These are phyloP conservation scores for Cairneyella variabilis DNA, from an alignment of 495 filamentous ascomycete species.

Conservation along the genomic window DNA sequence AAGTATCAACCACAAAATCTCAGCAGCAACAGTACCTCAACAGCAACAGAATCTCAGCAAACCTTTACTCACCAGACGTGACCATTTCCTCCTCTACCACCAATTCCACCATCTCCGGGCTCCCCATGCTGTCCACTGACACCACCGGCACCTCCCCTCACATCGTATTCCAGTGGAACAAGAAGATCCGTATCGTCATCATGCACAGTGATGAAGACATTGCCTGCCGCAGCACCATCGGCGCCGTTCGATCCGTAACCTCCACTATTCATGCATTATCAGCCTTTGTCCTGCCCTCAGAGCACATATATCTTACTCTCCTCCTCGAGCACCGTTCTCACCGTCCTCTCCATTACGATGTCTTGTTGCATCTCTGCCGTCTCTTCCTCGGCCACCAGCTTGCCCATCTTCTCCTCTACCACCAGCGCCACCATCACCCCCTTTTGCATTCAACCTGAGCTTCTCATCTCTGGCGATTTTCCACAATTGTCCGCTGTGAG, in stretches of 20 bases:
- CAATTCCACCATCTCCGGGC: slow-evolving; percentile 31
- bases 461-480: slow-evolving; percentile 25
- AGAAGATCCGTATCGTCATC: slow-evolving; percentile 31
- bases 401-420: slow-evolving; percentile 33
- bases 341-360: slow-evolving; percentile 28
- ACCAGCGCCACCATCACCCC: slow-evolving; percentile 34
- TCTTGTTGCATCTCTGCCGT: slow-evolving; percentile 27
- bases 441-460: slow-evolving; percentile 27
- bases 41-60: slow-evolving; percentile 4
- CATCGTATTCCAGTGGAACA: slow-evolving; percentile 17
- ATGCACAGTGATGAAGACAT: slow-evolving; percentile 26
- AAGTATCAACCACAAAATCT: slow-evolving; percentile 15
- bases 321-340: slow-evolving; percentile 27
- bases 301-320: slow-evolving; percentile 25
- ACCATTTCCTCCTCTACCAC: slow-evolving; percentile 26
- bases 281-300: not conserved
- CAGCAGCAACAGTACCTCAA: not conserved
- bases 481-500: slow-evolving; percentile 24
- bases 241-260: no score
- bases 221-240: slow-evolving; percentile 32
- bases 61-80: slow-evolving; percentile 24
- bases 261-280: not conserved
- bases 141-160: slow-evolving; percentile 24
- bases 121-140: slow-evolving; percentile 26
- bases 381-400: slow-evolving; percentile 26